Evolutionary conservation across 257 asterid genomes (phyloP).

Genomic region (Przewalskia tangutica): DNA sequence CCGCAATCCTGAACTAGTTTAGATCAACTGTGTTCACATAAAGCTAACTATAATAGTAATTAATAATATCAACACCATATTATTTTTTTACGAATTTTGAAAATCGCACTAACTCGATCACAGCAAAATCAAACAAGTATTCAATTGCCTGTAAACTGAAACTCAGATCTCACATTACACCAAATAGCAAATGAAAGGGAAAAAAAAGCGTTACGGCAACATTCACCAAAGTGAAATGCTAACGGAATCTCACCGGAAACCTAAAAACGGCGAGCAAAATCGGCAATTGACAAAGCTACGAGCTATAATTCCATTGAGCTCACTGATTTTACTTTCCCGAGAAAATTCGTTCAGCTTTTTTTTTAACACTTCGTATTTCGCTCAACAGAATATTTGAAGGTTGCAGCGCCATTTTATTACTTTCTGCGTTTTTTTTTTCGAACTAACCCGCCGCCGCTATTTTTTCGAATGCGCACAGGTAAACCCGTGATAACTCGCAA

Average conservation of each 20-base stretch:
- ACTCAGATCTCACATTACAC: not conserved
- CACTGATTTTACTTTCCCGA: not conserved
- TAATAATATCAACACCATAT: not conserved
- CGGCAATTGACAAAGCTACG: not conserved
- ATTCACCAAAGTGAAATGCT: not conserved
- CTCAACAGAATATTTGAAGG: not conserved
- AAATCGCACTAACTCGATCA: not conserved
- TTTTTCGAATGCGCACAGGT: no score
- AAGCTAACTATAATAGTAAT: no score
- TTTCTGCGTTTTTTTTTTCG: not conserved
- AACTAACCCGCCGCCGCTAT: no score
- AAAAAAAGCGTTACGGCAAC: not conserved
- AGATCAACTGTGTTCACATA: no score
- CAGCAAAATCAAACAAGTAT: not conserved
- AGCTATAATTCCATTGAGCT: not conserved
- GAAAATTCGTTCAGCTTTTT: no score
- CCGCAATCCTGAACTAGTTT: no score
- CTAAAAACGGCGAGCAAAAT: not conserved
- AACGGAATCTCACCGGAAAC: not conserved
- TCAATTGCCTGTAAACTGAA: not conserved
- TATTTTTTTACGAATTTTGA: not conserved
- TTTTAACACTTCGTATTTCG: not conserved
- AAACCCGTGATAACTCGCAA: no score
- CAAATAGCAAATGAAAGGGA: not conserved
- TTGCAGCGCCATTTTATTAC: no score